Base-by-base conservation (phyloP, 495 filamentous ascomycete genomes). In the Neurospora sp. region DNA sequence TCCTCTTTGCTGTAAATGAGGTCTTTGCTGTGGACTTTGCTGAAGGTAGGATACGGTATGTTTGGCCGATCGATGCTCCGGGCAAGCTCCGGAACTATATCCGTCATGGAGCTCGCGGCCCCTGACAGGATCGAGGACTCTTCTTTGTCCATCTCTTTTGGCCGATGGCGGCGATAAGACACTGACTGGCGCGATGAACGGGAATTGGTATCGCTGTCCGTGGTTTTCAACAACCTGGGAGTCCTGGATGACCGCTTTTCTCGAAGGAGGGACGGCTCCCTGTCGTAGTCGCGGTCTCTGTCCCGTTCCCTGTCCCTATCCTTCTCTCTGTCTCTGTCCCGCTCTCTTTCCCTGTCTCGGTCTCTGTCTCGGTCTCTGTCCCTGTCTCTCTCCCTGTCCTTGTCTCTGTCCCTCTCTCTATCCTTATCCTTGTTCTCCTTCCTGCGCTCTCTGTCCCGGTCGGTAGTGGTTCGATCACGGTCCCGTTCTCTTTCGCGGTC, bases 1-100 rank as follows among this genome's bases (percentile, higher is more conserved):
- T 89, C 87, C 71, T 90, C 89, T 75, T 86, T 86, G 78, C 86
- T 89, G 69, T 85, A 83, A 44, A 96, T 85, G 68, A 88, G 86
- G 78, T 96, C 93, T 79, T 93, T 95, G 87, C 93, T 96, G 79
- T 96, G 91, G 42, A 91, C 90, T 80, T 97, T 97, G 78, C 91
- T 94, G 83, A 97, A 96, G 20, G 84, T 86, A 5, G 94, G 94
- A 78, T 98, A 98, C 14, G 93, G 90, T 31, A 92, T 80, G 83
- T 87, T 93, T 74, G 88, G 85, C 71, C 86, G 78, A 16, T 83
- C 83, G 35, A 82, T 76, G 31, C 80, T 80, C 70, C 84, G 79
- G 27, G 80, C 65, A 16, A 88, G 78, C 78, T 89, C 87, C 68
- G 86, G 85, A 8, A 86, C 85, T 73, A 87, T 78, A 46, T 87